Evolutionary conservation across 2,329 filamentous ascomycete species (phyloP).

Genomic region (Intubia oerlemansii): DNA sequence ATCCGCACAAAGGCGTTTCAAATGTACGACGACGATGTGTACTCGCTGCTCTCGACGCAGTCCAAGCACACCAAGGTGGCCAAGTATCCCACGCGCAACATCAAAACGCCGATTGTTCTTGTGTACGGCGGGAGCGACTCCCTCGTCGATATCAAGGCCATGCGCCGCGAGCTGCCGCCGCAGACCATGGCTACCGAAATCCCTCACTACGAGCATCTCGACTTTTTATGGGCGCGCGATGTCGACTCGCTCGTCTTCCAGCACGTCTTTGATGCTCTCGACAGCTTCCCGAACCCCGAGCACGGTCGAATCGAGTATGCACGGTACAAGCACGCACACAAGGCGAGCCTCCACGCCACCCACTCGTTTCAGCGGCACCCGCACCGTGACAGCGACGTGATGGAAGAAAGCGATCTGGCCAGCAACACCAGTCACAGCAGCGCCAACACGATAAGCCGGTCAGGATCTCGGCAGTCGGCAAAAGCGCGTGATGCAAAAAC

Average conservation of each 20-base stretch:
- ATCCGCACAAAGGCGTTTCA: conserved; percentile 92
- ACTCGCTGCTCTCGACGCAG: conserved; percentile 49
- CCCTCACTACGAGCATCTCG: conserved; percentile 85
- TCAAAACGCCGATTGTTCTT: conserved; percentile 83
- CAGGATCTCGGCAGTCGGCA: too few relatives aligned
- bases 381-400: too few relatives aligned
- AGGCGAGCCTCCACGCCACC: too few relatives aligned
- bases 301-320: conserved; percentile 40
- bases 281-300: conserved; percentile 40
- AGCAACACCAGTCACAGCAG: too few relatives aligned
- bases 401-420: too few relatives aligned
- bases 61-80: conserved; percentile 90
- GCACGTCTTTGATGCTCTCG: conserved; percentile 75
- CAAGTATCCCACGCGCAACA: conserved; percentile 90
- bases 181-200: conserved; percentile 77
- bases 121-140: conserved; percentile 90
- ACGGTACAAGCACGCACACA: too few relatives aligned
- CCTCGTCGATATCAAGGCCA: conserved; percentile 78
- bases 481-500: too few relatives aligned
- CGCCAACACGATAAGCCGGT: too few relatives aligned
- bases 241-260: conserved; percentile 70
- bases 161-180: conserved; percentile 70
- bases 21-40: conserved; percentile 93
- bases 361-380: too few relatives aligned
- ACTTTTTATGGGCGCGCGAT: conserved; percentile 86